These are phyloP conservation scores for Tuber calosporum DNA, from an alignment of 495 filamentous ascomycete species.

Conservation along the genomic window DNA sequence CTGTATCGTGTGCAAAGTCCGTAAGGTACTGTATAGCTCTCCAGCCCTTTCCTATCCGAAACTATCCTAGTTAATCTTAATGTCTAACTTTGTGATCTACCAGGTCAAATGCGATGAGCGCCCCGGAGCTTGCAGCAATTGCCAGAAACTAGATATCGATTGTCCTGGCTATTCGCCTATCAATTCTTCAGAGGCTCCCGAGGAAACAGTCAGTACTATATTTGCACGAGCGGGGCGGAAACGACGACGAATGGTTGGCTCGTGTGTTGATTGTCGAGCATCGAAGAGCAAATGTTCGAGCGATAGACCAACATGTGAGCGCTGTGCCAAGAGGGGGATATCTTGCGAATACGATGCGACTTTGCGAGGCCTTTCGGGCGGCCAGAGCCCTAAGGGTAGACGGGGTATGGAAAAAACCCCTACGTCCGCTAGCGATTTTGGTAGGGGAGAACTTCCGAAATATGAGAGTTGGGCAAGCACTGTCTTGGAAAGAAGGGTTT, in stretches of 20 bases:
- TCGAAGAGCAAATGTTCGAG: slow-evolving; percentile 6
- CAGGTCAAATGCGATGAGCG: slow-evolving; percentile 4
- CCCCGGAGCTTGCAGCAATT: slow-evolving; percentile 1
- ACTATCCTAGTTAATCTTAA: background rate
- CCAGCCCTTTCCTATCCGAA: background rate
- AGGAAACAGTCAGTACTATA: background rate
- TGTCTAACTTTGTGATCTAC: background rate
- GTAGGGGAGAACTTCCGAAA: background rate
- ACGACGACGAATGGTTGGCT: background rate
- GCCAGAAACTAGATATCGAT: background rate
- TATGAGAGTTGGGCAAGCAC: background rate
- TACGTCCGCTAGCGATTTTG: background rate
- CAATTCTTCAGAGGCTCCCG: background rate
- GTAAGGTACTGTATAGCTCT: background rate
- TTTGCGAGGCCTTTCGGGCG: background rate
- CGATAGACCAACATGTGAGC: background rate
- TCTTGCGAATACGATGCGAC: background rate
- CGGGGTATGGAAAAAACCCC: background rate
- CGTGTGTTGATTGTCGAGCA: background rate
- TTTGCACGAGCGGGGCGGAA: background rate
- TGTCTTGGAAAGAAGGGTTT: background rate
- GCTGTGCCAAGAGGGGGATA: background rate
- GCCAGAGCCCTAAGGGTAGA: background rate
- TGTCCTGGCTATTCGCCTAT: background rate
- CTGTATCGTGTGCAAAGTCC: background rate